Base-by-base conservation (phyloP, 2,329 filamentous ascomycete genomes). In the Colletotrichum simmondsii region DNA sequence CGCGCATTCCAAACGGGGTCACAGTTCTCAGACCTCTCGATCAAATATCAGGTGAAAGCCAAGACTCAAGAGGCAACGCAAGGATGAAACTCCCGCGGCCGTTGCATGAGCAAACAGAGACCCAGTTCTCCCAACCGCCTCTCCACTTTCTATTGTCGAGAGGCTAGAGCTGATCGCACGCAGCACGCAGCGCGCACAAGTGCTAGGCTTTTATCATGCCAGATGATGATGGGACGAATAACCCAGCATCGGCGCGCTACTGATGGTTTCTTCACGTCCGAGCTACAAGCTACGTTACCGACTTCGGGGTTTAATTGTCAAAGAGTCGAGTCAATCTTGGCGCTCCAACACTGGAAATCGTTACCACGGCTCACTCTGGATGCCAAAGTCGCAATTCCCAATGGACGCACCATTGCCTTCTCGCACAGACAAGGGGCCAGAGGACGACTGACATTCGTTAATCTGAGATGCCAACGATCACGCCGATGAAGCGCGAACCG, bases 11-110 rank as follows among this genome's bases (percentile, higher is more conserved):
- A 46, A 30, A 56, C 59, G 52, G 65, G 53, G 59, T 52, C 65
- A 58, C 59, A 30, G 65, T 58, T 35, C 70, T 69, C 53, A 60
- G 65, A 64, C 70, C 65, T 71, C 69, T 72, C 59, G 56, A 70
- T 58, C 49, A 70, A 68, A 68, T 42, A 56, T 65, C 52, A 49
- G 68, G 63, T 66, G 65, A 65, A 60, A 59, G 68, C 64, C 69
- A 72, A 68, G 53, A 37, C 59, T 35, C 64, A 72, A 68, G 53
- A 37, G 53, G 28, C 64, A 69, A 19, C 63, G 52, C 69, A 42
- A 69, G 59, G 70, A 64, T 72, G 65, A 52, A 62, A 56, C 46
- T 71, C 58, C 63, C 57, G 49, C 28, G 57, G 30, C 49, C 61
- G 64, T 68, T 52, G 52, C 65, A 72, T 64, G 59, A 72, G 59